Evolutionary conservation across 257 asterid genomes (phyloP).

Genomic region (Handroanthus guayacan): DNA sequence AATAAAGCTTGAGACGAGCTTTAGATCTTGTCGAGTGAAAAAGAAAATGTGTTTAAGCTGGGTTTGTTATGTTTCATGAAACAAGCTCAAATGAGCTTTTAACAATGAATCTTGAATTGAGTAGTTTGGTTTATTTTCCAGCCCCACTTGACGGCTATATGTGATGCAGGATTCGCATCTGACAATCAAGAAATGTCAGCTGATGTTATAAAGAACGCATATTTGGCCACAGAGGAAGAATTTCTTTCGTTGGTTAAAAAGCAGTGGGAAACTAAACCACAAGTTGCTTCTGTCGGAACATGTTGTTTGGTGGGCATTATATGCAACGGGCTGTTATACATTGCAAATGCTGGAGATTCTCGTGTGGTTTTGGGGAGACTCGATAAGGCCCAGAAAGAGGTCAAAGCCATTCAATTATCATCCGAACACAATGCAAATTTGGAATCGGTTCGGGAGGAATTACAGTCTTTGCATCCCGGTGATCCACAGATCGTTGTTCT

Average conservation of each 20-base stretch:
- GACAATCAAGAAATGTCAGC: constrained; percentile 68
- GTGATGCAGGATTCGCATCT: constrained; percentile 66
- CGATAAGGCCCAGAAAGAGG: constrained; percentile 45
- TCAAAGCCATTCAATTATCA: constrained; percentile 73
- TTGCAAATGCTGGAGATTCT: constrained; percentile 82
- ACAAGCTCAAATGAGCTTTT: no score
- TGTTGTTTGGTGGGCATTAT: constrained; percentile 75
- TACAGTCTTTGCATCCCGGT: constrained; percentile 67
- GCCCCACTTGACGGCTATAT: constrained; percentile 47
- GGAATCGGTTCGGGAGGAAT: constrained; percentile 67
- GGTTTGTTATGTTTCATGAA: no score
- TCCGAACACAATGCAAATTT: constrained; percentile 72
- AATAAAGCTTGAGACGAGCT: no score
- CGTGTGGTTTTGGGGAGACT: constrained; percentile 69
- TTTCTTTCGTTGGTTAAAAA: constrained; percentile 67
- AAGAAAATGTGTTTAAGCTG: no score
- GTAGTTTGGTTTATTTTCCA: no score
- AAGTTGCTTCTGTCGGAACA: constrained; percentile 77
- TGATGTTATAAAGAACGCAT: constrained; percentile 67
- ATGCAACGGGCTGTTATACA: constrained; percentile 65
- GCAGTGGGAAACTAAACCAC: constrained; percentile 64
- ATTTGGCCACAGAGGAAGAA: constrained; percentile 74
- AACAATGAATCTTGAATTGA: constrained; percentile 5
- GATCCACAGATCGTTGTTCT: constrained; percentile 77
- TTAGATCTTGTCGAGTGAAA: no score